phyloP scores from a whole-genome alignment of 768 basidiomycete genomes.

The Trametes gibbosa region DNA sequence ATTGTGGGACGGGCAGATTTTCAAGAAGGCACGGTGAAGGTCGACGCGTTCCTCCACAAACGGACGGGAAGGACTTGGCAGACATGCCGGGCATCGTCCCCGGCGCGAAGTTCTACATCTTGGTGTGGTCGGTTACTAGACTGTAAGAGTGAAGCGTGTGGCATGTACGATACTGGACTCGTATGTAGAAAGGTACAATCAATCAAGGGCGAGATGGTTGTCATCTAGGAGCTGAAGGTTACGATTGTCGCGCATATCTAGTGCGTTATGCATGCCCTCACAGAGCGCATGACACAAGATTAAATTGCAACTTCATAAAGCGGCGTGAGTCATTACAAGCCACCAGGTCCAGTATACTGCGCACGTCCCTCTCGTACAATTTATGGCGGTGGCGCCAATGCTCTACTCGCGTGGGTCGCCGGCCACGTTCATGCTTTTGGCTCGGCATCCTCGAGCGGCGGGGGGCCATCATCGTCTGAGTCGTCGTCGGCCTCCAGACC shows the following conservation, averaged over 20 bases:
- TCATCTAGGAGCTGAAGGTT: too few species aligned
- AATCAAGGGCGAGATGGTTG: too few species aligned
- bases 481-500: constrained; percentile 38
- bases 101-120: constrained; percentile 13
- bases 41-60: constrained; percentile 19
- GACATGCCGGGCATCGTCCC: not conserved
- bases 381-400: not conserved
- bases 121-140: constrained; percentile 26
- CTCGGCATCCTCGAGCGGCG: constrained; percentile 74
- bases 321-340: constrained; percentile 14
- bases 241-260: too few species aligned
- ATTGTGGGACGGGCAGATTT: constrained; percentile 38
- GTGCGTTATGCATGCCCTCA: not conserved
- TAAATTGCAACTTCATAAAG: constrained; percentile 18
- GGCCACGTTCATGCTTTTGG: constrained; percentile 35
- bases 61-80: constrained; percentile 3
- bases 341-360: constrained; percentile 11
- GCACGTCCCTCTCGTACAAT: constrained; percentile 17
- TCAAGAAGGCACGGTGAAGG: constrained; percentile 32
- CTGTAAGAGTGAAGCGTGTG: constrained; percentile 6
- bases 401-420: not conserved
- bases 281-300: constrained; percentile 2
- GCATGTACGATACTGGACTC: not conserved
- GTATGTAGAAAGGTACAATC: too few species aligned
- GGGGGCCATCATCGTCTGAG: constrained; percentile 64